A percentile compares a stretch with the other conserved stretches of the same genome.
These are phyloP conservation scores for Ogataea sp. DNA, from an alignment of 805 yeast species.

Conservation along the genomic window DNA sequence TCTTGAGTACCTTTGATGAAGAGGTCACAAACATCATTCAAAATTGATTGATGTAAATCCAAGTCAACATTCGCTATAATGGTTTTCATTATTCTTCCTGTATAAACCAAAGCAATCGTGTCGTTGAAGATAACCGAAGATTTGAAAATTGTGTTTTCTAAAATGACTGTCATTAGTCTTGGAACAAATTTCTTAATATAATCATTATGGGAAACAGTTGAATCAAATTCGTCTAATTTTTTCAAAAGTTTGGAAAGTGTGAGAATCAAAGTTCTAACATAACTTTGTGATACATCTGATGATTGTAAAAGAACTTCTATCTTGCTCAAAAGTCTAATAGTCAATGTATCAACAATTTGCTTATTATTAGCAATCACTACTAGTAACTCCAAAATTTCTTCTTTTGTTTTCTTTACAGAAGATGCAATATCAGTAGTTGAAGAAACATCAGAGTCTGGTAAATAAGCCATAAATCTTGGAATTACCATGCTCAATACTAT, in stretches of 20 bases:
- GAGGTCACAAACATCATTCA: conserved; percentile 27
- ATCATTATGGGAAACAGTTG: conserved; percentile 12
- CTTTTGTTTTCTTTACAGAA: conserved; percentile 16
- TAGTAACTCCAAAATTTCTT: conserved; percentile 26
- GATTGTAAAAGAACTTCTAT: conserved; percentile 12
- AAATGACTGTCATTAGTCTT: conserved; percentile 20
- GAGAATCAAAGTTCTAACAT: conserved; percentile 18
- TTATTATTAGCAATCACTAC: conserved; percentile 32
- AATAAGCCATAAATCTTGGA: conserved; percentile 40
- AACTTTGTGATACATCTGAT: conserved; percentile 7
- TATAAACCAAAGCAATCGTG: conserved; percentile 26
- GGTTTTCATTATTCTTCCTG: conserved; percentile 34
- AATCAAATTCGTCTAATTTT: conserved; percentile 6
- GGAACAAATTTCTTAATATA: conserved; percentile 39
- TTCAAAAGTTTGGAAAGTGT: conserved; percentile 13
- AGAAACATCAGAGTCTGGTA: conserved; percentile 36
- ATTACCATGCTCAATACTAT: conserved; percentile 43
- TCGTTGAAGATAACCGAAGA: conserved; percentile 11
- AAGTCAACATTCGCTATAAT: conserved; percentile 31
- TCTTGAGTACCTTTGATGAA: conserved; percentile 24
- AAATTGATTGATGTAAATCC: conserved; percentile 36
- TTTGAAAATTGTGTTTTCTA: conserved; percentile 6
- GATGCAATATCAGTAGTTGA: too few species aligned
- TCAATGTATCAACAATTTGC: conserved; percentile 34
- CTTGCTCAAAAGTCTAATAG: conserved; percentile 36